These are phyloP conservation scores for Septoria petroselini DNA, from an alignment of 2,329 filamentous ascomycete genomes.

Conservation along the genomic window DNA sequence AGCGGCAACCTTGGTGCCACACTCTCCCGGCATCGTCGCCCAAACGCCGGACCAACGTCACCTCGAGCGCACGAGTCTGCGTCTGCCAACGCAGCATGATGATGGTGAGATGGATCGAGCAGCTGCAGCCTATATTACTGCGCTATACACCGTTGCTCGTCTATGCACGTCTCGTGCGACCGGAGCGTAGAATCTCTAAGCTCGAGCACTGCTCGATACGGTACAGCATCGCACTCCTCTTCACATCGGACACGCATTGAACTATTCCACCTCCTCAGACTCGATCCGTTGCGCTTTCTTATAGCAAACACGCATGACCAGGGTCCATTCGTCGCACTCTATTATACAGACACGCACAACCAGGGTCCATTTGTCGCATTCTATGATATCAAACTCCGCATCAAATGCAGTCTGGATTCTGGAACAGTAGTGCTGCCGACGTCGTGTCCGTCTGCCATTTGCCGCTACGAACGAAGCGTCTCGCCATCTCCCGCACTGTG, in stretches of 20 bases:
- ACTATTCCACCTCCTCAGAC: too few relatives aligned
- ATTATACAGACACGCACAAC: too few relatives aligned
- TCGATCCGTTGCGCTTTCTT: too few relatives aligned
- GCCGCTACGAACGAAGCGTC: conserved; percentile 13
- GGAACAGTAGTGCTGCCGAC: conserved; percentile 6
- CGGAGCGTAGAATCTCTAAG: background rate
- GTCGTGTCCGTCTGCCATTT: conserved; percentile 22
- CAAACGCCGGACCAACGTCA: conserved; percentile 12
- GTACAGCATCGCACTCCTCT: background rate
- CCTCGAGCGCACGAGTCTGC: background rate
- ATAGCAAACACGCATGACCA: too few relatives aligned
- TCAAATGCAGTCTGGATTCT: conserved; percentile 5
- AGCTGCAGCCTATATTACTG: background rate
- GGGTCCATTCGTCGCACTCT: too few relatives aligned
- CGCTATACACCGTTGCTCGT: conserved; percentile 1
- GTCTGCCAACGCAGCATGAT: background rate
- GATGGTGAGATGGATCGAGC: background rate
- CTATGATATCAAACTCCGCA: background rate
- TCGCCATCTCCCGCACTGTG: conserved; percentile 4
- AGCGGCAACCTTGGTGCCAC: conserved; percentile 19
- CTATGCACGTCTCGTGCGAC: conserved; percentile 11
- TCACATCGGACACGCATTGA: too few relatives aligned
- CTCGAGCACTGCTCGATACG: background rate
- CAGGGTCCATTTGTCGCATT: too few relatives aligned
- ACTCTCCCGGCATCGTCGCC: conserved; percentile 8